Evolutionary conservation across 805 yeast genomes (phyloP).

Genomic region (Candida orba): DNA sequence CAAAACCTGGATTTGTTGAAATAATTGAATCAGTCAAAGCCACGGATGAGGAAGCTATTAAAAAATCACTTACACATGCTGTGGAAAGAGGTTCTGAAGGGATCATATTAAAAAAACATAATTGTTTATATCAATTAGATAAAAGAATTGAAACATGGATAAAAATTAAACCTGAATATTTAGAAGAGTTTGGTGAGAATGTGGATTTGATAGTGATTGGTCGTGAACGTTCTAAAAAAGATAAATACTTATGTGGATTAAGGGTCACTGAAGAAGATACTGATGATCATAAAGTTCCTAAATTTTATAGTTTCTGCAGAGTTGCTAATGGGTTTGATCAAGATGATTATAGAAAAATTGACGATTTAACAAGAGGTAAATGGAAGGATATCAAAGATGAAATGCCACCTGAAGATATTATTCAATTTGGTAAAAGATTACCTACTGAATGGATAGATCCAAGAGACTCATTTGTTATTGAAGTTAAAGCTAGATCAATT

Average conservation of each 20-base stretch:
- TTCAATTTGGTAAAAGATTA: conserved; percentile 49
- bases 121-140: conserved; percentile 53
- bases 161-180: conserved; percentile 86
- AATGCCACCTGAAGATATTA: conserved; percentile 33
- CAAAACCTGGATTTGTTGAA: conserved; percentile 38
- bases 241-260: conserved; percentile 67
- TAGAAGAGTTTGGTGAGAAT: conserved; percentile 80
- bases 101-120: conserved; percentile 60
- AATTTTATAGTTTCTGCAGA: conserved; percentile 61
- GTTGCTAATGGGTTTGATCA: conserved; percentile 80
- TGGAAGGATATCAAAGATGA: conserved; percentile 44
- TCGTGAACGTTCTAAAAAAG: conserved; percentile 62
- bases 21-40: conserved; percentile 36
- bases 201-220: conserved; percentile 79
- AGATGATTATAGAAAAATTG: conserved; percentile 54
- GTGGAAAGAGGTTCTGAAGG: conserved; percentile 73
- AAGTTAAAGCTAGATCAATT: conserved; percentile 74
- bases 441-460: conserved; percentile 84
- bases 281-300: conserved; percentile 12
- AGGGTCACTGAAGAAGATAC: conserved; percentile 34
- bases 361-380: conserved; percentile 45
- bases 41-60: conserved; percentile 43
- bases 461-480: conserved; percentile 65
- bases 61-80: conserved; percentile 46
- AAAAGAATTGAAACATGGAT: conserved; percentile 65